Percentiles rank a stretch among this genome's conserved stretches.
Conservation (phyloP, 129 eudicot genomes). For the Saussurea involucrata region DNA sequence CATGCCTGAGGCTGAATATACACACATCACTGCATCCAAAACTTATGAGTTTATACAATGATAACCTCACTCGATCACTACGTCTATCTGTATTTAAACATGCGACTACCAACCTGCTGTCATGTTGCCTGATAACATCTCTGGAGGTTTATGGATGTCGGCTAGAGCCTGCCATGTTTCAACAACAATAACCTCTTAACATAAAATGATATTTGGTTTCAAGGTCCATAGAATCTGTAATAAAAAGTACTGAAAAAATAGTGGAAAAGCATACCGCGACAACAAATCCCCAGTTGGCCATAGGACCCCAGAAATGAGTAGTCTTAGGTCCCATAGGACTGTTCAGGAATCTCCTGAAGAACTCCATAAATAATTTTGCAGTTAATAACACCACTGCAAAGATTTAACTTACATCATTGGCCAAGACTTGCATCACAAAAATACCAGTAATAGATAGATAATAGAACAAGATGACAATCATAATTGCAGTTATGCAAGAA, state of each 20-base stretch:
- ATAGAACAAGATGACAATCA: background rate
- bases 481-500: background rate
- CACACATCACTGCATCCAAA: conserved; percentile 68
- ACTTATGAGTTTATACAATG: background rate
- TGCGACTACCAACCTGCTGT: conserved; percentile 51
- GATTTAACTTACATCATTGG: background rate
- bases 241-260: background rate
- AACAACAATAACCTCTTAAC: background rate
- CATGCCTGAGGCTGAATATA: conserved; percentile 82
- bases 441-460: background rate
- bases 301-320: conserved; percentile 95
- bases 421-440: background rate
- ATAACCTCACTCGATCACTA: background rate
- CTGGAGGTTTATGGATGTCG: conserved; percentile 86
- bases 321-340: conserved; percentile 96
- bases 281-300: conserved; percentile 93
- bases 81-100: background rate
- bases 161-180: conserved; percentile 63
- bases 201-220: background rate
- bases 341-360: conserved; percentile 66
- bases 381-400: conserved; percentile 18
- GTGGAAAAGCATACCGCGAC: conserved; percentile 59
- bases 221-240: background rate
- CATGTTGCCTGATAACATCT: conserved; percentile 94
- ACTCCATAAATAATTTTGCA: conserved; percentile 44